Conservation (phyloP, 345 rosid genomes). For the Eucalyptus marginata region DNA sequence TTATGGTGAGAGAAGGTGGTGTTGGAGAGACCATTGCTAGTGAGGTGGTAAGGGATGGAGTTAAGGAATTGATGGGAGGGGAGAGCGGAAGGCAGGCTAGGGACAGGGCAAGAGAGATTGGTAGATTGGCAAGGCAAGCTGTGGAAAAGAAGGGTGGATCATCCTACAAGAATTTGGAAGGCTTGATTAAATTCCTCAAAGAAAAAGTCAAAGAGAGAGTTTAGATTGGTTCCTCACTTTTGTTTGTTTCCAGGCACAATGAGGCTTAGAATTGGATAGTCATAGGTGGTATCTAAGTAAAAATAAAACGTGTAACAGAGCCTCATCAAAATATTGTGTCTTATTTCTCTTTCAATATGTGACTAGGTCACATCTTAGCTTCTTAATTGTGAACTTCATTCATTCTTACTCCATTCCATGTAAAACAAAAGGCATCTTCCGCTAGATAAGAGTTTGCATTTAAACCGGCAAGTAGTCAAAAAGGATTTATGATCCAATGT, state of each 20-base stretch:
- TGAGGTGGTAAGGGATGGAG: not conserved
- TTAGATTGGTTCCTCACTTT: not conserved
- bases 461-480: not conserved
- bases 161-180: constrained; percentile 2
- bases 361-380: not conserved
- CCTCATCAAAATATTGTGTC: not conserved
- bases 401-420: not conserved
- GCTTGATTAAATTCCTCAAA: constrained; percentile 1
- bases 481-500: not conserved
- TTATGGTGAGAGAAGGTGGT: not conserved
- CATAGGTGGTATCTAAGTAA: not conserved
- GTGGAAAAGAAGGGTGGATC: not conserved
- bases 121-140: constrained; percentile 1
- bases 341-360: not conserved
- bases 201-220: not conserved
- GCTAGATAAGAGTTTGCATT: not conserved
- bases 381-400: not conserved
- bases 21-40: not conserved
- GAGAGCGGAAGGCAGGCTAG: constrained; percentile 3
- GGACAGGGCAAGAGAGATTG: constrained; percentile 1
- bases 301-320: not conserved
- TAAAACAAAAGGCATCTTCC: not conserved
- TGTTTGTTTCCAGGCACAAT: not conserved
- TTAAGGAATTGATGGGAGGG: constrained; percentile 12
- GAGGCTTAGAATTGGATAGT: not conserved